These are phyloP conservation scores for Metarhizium rileyi DNA, from an alignment of 2,329 filamentous ascomycete genomes.

Conservation along the genomic window DNA sequence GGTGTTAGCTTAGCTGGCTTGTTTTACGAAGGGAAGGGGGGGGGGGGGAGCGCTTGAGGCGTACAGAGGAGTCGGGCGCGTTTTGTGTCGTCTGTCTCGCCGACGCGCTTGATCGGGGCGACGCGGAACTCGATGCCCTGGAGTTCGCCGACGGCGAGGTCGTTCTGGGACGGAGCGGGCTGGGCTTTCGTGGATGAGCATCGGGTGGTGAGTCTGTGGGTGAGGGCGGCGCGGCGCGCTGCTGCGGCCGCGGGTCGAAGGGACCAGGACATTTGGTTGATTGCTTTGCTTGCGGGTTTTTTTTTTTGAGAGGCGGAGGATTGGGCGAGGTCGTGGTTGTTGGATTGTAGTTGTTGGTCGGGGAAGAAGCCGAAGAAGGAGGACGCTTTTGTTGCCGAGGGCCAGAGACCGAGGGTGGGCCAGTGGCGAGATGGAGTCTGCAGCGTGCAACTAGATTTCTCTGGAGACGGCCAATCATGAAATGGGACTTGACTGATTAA, in stretches of 20 bases:
- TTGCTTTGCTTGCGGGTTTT: background rate
- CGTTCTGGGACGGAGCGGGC: constrained; percentile 22
- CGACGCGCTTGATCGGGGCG: constrained; percentile 75
- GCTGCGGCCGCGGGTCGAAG: constrained; percentile 11
- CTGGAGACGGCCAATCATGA: too few relatives aligned
- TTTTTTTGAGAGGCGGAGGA: background rate
- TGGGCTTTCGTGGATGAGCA: background rate
- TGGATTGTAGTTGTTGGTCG: background rate
- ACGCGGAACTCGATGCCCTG: constrained; percentile 79
- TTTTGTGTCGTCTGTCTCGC: constrained; percentile 79
- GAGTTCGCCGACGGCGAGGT: constrained; percentile 78
- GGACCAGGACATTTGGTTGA: constrained; percentile 8
- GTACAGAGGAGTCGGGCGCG: constrained; percentile 68
- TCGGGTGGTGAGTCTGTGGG: constrained; percentile 1
- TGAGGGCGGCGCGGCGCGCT: background rate
- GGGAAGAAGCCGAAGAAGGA: background rate
- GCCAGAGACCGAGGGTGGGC: background rate
- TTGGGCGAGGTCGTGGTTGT: background rate
- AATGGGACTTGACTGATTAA: too few relatives aligned
- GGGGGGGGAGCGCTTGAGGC: constrained; percentile 24
- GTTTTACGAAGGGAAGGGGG: constrained; percentile 7
- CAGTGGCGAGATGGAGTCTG: background rate
- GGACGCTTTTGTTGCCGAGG: background rate
- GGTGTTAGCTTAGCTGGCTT: too few relatives aligned
- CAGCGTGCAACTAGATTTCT: too few relatives aligned